Conservation (phyloP, 352 stramenopile species). For the Sclerospora graminicola region DNA sequence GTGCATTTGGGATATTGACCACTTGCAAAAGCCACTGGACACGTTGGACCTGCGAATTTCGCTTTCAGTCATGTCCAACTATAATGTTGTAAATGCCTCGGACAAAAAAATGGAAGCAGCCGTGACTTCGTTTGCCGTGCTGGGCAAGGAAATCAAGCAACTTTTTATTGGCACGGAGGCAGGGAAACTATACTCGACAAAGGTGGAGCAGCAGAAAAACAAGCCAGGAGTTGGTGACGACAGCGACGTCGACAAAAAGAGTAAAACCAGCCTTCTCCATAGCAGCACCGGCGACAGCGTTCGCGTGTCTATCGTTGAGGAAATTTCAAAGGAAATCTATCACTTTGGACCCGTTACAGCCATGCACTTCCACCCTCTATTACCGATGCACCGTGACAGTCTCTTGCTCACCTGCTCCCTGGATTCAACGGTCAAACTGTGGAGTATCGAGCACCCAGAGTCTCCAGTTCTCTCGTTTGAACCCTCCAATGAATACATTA, state of each 20-base stretch:
- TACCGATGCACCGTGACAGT: slow-evolving; percentile 59
- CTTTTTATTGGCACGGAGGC: slow-evolving; percentile 80
- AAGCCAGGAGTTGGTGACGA: slow-evolving; percentile 29
- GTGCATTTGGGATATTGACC: slow-evolving; percentile 79
- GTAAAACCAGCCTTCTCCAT: slow-evolving; percentile 16
- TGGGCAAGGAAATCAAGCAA: slow-evolving; percentile 75
- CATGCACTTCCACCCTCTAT: slow-evolving; percentile 75
- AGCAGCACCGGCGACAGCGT: slow-evolving; percentile 18
- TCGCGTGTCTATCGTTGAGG: slow-evolving; percentile 61
- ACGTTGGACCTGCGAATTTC: slow-evolving; percentile 78
- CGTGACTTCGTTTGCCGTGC: slow-evolving; percentile 72
- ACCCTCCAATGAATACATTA: slow-evolving; percentile 83
- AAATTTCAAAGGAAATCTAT: slow-evolving; percentile 49
- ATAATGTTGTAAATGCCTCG: slow-evolving; percentile 45
- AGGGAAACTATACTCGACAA: slow-evolving; percentile 69
- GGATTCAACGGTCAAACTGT: slow-evolving; percentile 83
- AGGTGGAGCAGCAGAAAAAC: slow-evolving; percentile 63
- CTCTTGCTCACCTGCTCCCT: slow-evolving; percentile 77
- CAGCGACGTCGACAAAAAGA: slow-evolving; percentile 29
- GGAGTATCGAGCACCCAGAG: slow-evolving; percentile 71
- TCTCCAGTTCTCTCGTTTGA: slow-evolving; percentile 72
- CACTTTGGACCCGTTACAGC: slow-evolving; percentile 80
- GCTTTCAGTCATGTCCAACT: slow-evolving; percentile 71
- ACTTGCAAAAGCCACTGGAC: slow-evolving; percentile 74
- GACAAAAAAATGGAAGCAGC: slow-evolving; percentile 84